These are phyloP conservation scores for Candida loeiensis DNA, from an alignment of 805 yeast species.

Conservation along the genomic window DNA sequence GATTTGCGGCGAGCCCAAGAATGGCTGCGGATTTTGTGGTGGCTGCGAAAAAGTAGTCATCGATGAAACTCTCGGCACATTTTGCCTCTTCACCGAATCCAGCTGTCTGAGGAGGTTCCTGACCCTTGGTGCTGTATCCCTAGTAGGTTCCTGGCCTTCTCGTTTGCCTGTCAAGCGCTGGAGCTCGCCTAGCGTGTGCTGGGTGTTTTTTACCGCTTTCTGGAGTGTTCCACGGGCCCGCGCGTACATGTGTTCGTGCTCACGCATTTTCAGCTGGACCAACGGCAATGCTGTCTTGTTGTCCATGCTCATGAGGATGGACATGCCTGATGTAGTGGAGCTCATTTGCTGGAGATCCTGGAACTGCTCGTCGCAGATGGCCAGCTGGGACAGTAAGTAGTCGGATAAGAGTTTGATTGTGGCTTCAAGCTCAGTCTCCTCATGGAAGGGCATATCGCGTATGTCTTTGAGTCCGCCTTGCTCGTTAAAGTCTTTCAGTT, in stretches of 20 bases:
- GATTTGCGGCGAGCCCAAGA: not conserved
- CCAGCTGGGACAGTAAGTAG: not conserved
- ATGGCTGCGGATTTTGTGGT: not conserved
- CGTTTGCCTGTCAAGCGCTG: not conserved
- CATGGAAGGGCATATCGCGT: too few relatives aligned
- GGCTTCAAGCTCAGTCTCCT: not conserved
- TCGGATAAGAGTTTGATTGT: not conserved
- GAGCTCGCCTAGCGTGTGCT: not conserved
- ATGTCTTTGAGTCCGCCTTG: too few relatives aligned
- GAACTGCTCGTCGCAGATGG: not conserved
- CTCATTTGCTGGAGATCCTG: conserved; percentile 1
- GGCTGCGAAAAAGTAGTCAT: not conserved
- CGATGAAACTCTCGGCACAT: not conserved
- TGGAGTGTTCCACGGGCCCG: not conserved
- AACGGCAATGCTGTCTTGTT: conserved; percentile 1
- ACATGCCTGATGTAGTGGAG: not conserved
- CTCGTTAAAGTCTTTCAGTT: too few relatives aligned
- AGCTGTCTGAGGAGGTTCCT: too few relatives aligned
- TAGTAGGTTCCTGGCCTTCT: not conserved
- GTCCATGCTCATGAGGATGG: conserved; percentile 2
- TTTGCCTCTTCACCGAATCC: too few relatives aligned
- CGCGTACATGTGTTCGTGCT: not conserved
- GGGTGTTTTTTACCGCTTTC: not conserved
- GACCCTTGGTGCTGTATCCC: not conserved
- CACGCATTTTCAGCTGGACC: conserved; percentile 1